A percentile compares a stretch with the other conserved stretches of the same genome.
These are phyloP conservation scores for Fonsecaea multimorphosa DNA, from an alignment of 2,329 filamentous ascomycete genomes.

Conservation along the genomic window DNA sequence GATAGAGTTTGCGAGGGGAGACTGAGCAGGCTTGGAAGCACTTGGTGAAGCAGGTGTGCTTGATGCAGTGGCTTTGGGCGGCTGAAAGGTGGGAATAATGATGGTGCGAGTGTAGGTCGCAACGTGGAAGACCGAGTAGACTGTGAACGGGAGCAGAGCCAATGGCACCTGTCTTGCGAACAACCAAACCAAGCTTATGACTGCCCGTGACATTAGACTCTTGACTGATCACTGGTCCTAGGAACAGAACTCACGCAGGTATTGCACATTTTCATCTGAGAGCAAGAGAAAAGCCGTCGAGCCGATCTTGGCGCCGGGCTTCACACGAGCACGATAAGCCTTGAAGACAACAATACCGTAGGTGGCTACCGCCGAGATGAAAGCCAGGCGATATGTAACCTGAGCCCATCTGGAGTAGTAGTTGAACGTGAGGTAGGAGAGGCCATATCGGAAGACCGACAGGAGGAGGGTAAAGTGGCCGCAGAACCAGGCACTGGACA, in stretches of 20 bases:
- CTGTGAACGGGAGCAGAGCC: constrained; percentile 88
- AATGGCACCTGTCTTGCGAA: constrained; percentile 86
- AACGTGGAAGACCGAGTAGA: constrained; percentile 99
- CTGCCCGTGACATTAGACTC: constrained; percentile 53
- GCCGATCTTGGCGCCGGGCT: constrained; percentile 47
- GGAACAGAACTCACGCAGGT: constrained; percentile 72
- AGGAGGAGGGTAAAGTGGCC: constrained; percentile 84
- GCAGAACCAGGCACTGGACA: constrained; percentile 58
- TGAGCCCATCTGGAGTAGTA: constrained; percentile 76
- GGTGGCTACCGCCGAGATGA: constrained; percentile 84
- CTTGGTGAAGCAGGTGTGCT: constrained; percentile 62
- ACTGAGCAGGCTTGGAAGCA: constrained; percentile 55
- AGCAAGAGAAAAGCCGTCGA: constrained; percentile 68
- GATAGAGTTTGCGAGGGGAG: constrained; percentile 78
- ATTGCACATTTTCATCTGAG: constrained; percentile 96
- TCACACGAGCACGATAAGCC: constrained; percentile 84
- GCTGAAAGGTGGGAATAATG: constrained; percentile 83
- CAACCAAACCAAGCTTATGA: constrained; percentile 94
- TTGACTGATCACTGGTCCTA: constrained; percentile 7
- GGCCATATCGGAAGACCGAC: constrained; percentile 77
- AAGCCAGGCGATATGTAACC: constrained; percentile 88
- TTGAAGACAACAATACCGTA: constrained; percentile 99
- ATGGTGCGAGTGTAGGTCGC: constrained; percentile 95
- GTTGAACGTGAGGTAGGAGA: constrained; percentile 91
- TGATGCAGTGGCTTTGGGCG: constrained; percentile 61